Evolutionary conservation across 495 filamentous ascomycete species (phyloP).

Genomic region (Letharia columbiana): DNA sequence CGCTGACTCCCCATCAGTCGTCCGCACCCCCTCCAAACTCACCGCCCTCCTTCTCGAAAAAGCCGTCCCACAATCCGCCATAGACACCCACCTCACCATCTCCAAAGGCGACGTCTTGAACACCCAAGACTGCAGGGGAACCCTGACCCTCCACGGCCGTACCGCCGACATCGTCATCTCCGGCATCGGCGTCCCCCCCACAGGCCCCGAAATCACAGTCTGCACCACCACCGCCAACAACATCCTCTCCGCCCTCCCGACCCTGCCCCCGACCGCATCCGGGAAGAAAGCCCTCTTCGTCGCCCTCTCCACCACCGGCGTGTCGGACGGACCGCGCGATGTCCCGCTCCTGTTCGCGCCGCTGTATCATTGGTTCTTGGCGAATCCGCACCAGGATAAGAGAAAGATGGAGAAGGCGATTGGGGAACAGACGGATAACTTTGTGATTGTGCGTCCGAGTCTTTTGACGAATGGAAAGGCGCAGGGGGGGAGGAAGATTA

Average conservation of each 20-base stretch:
- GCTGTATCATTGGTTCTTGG: constrained; percentile 31
- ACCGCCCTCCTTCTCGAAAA: constrained; percentile 33
- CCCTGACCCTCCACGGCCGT: constrained; percentile 29
- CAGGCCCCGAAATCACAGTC: constrained; percentile 23
- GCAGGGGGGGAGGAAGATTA: constrained; percentile 23
- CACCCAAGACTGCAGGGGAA: constrained; percentile 31
- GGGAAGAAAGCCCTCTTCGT: constrained; percentile 25
- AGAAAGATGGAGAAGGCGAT: not conserved
- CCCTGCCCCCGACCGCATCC: constrained; percentile 19
- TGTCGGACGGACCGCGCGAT: constrained; percentile 28
- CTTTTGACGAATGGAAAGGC: constrained; percentile 30
- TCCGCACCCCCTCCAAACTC: constrained; percentile 56
- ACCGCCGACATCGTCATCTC: constrained; percentile 35
- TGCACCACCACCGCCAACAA: constrained; percentile 19
- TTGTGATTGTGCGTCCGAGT: constrained; percentile 33
- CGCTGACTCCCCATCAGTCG: constrained; percentile 34
- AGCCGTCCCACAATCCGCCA: constrained; percentile 29
- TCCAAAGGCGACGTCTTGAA: constrained; percentile 46
- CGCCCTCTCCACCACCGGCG: constrained; percentile 30
- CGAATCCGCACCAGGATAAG: constrained; percentile 21
- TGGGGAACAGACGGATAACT: constrained; percentile 9
- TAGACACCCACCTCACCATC: constrained; percentile 38
- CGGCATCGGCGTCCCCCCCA: constrained; percentile 36
- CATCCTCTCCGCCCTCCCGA: constrained; percentile 29
- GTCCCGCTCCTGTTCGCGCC: constrained; percentile 31